Percentiles rank a stretch among this genome's conserved stretches.
Conservation (phyloP, 2,329 filamentous ascomycete genomes). For the Neoascochyta sp. region DNA sequence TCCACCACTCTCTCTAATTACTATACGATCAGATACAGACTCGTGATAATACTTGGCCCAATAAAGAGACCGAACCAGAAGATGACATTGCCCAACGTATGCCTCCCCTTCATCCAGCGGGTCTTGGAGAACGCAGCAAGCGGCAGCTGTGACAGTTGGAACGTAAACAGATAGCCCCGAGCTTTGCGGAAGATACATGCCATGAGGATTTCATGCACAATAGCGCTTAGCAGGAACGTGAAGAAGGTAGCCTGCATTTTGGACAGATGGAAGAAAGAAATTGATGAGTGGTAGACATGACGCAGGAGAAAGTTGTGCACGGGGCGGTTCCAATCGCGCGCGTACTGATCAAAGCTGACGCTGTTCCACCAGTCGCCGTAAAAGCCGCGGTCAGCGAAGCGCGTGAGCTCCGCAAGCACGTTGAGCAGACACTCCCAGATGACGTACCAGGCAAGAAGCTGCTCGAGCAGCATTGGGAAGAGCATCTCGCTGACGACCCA, state of each 20-base stretch:
- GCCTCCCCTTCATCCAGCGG: constrained; percentile 59
- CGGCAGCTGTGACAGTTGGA: constrained; percentile 72
- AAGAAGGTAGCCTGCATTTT: constrained; percentile 70
- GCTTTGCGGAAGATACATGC: constrained; percentile 77
- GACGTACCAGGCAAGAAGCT: constrained; percentile 73
- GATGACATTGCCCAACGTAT: constrained; percentile 66
- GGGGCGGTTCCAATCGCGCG: constrained; percentile 76
- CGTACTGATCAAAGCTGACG: constrained; percentile 70
- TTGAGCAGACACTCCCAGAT: constrained; percentile 71
- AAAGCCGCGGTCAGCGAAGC: constrained; percentile 74
- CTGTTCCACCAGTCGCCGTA: constrained; percentile 53
- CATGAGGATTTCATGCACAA: constrained; percentile 74
- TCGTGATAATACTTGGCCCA: constrained; percentile 62
- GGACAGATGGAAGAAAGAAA: constrained; percentile 67
- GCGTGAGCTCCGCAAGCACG: constrained; percentile 70
- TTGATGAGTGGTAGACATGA: constrained; percentile 75
- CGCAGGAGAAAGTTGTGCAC: constrained; percentile 74
- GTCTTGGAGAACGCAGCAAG: constrained; percentile 65
- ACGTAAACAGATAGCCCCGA: constrained; percentile 66
- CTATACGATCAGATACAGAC: constrained; percentile 50
- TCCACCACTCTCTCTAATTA: neutral
- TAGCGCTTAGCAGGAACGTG: constrained; percentile 68
- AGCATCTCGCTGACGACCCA: constrained; percentile 72
- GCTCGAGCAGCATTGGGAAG: constrained; percentile 76
- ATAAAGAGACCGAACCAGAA: constrained; percentile 80